A percentile compares a stretch with the other conserved stretches of the same genome.
phyloP scores from a whole-genome alignment of 805 yeast species.

The Candida boleticola region DNA sequence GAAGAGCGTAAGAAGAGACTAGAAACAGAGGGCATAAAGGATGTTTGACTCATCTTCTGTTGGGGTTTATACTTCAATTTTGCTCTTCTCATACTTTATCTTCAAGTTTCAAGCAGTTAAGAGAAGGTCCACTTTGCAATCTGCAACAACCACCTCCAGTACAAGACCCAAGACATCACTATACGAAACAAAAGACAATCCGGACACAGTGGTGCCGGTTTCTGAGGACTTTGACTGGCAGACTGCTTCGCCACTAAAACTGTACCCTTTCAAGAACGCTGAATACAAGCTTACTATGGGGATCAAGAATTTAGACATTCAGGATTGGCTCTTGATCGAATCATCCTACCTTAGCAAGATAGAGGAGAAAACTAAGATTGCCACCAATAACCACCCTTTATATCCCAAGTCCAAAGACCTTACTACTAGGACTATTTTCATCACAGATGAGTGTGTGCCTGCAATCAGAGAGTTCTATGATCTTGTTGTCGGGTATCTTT shows the following conservation, averaged over 20 bases:
- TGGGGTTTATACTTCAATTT: background rate
- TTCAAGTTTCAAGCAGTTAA: background rate
- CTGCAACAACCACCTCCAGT: no score
- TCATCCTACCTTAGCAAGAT: conserved; percentile 27
- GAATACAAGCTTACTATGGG: conserved; percentile 65
- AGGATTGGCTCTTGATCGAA: conserved; percentile 43
- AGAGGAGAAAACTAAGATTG: conserved; percentile 25
- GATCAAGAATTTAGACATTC: conserved; percentile 37
- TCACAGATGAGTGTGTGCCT: conserved; percentile 29
- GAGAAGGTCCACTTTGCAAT: background rate
- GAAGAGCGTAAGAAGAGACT: no score
- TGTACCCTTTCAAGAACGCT: conserved; percentile 58
- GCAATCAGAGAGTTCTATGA: conserved; percentile 38
- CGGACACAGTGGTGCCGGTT: conserved; percentile 16
- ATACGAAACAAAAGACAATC: background rate
- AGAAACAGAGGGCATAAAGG: no score
- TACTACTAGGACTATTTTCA: conserved; percentile 28
- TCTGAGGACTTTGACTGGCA: conserved; percentile 26
- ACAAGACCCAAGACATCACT: background rate
- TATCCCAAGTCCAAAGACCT: conserved; percentile 28
- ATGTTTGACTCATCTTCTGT: background rate
- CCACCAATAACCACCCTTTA: conserved; percentile 30
- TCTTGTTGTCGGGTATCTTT: conserved; percentile 28
- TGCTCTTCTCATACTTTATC: background rate
- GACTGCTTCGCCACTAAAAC: conserved; percentile 18